Conservation (phyloP, 1,139 yeast species). For the Hanseniaspora gamundiae region DNA sequence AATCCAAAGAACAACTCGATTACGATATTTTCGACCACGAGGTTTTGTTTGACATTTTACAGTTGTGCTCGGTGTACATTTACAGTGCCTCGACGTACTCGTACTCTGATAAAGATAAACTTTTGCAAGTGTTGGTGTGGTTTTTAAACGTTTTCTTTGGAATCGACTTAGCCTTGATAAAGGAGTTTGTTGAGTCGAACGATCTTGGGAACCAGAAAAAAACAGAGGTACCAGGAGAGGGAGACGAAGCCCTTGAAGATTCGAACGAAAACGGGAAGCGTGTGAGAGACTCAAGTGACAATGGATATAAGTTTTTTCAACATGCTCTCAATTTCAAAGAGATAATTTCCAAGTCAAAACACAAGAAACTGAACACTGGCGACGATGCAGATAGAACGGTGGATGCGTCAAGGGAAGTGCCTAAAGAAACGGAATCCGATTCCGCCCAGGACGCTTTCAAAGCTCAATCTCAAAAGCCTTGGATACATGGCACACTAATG, state of each 20-base stretch:
- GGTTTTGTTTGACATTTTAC: slow-evolving; percentile 62
- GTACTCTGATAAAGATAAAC: slow-evolving; percentile 65
- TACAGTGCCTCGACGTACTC: slow-evolving; percentile 65
- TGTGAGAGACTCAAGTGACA: slow-evolving; percentile 2
- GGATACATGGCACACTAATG: slow-evolving; percentile 50
- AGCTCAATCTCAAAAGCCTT: slow-evolving; percentile 40
- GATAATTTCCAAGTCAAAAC: slow-evolving; percentile 8
- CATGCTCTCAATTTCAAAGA: background rate
- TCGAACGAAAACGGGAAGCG: slow-evolving; percentile 2
- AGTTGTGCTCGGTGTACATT: slow-evolving; percentile 58
- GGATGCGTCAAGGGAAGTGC: slow-evolving; percentile 16
- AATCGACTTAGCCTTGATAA: slow-evolving; percentile 23
- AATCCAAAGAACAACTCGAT: slow-evolving; percentile 68
- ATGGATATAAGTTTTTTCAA: background rate
- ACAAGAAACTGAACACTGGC: slow-evolving; percentile 6
- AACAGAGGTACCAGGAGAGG: slow-evolving; percentile 10
- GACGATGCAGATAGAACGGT: slow-evolving; percentile 14
- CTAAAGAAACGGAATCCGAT: slow-evolving; percentile 14
- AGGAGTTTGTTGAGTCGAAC: background rate
- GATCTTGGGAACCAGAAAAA: background rate
- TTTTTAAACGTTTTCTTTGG: slow-evolving; percentile 64
- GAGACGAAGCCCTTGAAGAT: background rate
- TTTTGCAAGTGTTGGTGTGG: slow-evolving; percentile 58
- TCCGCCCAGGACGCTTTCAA: slow-evolving; percentile 25
- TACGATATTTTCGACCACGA: slow-evolving; percentile 55